Percentiles rank a stretch among this genome's conserved stretches.
These are phyloP conservation scores for Yamadazyma aaseri DNA, from an alignment of 1,139 yeast genomes.

Conservation along the genomic window DNA sequence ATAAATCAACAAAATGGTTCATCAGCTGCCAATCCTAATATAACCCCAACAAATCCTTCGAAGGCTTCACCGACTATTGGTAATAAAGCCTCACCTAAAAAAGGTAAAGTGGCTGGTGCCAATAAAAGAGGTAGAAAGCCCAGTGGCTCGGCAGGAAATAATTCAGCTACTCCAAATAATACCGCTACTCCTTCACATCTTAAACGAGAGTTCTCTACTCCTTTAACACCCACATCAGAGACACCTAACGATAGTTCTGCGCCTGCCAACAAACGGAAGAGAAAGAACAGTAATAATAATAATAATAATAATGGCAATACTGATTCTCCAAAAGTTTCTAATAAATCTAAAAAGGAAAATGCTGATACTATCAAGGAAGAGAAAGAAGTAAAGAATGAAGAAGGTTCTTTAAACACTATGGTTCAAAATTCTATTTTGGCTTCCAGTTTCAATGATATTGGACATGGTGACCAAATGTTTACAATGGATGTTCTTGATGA, in stretches of 20 bases:
- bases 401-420: constrained; percentile 14
- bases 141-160: constrained; percentile 20
- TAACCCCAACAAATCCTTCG: constrained; percentile 11
- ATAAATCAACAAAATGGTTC: not conserved
- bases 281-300: constrained; percentile 15
- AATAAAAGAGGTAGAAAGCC: constrained; percentile 37
- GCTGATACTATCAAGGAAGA: constrained; percentile 23
- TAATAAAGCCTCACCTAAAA: constrained; percentile 39
- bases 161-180: constrained; percentile 17
- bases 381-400: constrained; percentile 20
- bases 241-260: constrained; percentile 22
- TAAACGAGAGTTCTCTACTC: constrained; percentile 40
- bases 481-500: constrained; percentile 35
- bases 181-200: constrained; percentile 26
- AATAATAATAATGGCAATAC: constrained; percentile 18
- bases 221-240: constrained; percentile 46
- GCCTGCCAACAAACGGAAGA: constrained; percentile 18
- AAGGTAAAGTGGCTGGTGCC: constrained; percentile 30
- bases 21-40: constrained; percentile 3
- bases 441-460: constrained; percentile 27
- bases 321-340: constrained; percentile 37
- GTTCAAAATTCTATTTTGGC: constrained; percentile 27
- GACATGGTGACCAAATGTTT: constrained; percentile 33
- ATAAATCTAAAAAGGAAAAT: constrained; percentile 25
- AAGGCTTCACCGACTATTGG: constrained; percentile 26